Conservation (phyloP, 2,329 filamentous ascomycete genomes). For the Fusarium sp. region DNA sequence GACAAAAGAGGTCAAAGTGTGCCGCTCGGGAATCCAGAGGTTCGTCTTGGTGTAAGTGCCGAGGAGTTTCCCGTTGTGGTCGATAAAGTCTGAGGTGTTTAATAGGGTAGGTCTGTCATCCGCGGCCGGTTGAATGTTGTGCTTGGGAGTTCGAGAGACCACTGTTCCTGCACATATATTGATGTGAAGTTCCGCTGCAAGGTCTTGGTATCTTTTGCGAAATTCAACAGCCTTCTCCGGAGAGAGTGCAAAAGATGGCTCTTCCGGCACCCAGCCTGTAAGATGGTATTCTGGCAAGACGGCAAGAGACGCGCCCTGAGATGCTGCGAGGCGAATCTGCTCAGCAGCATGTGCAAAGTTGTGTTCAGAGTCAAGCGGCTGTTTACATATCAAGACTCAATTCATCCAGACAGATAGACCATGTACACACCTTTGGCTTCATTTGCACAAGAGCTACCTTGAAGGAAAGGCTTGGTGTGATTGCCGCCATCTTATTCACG, state of each 20-base stretch:
- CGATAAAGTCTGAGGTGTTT: conserved; percentile 80
- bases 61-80: conserved; percentile 70
- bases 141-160: conserved; percentile 57
- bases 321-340: conserved; percentile 37
- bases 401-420: background rate
- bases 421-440: conserved; percentile 40
- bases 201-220: conserved; percentile 70
- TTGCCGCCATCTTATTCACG: conserved; percentile 28
- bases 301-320: conserved; percentile 61
- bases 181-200: conserved; percentile 77
- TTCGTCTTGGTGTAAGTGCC: conserved; percentile 83
- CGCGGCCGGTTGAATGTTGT: conserved; percentile 61
- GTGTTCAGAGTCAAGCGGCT: conserved; percentile 44
- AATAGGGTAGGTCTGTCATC: conserved; percentile 65
- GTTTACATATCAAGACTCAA: conserved; percentile 5
- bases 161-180: conserved; percentile 85
- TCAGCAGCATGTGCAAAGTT: conserved; percentile 38
- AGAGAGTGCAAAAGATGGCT: conserved; percentile 70
- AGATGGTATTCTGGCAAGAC: conserved; percentile 82
- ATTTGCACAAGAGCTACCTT: conserved; percentile 45
- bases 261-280: conserved; percentile 78
- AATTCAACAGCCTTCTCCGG: conserved; percentile 68
- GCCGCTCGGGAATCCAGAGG: conserved; percentile 79
- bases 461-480: conserved; percentile 20
- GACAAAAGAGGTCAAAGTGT: conserved; percentile 61